Base-by-base conservation (phyloP, 2,329 filamentous ascomycete species). In the Fusarium luffae region DNA sequence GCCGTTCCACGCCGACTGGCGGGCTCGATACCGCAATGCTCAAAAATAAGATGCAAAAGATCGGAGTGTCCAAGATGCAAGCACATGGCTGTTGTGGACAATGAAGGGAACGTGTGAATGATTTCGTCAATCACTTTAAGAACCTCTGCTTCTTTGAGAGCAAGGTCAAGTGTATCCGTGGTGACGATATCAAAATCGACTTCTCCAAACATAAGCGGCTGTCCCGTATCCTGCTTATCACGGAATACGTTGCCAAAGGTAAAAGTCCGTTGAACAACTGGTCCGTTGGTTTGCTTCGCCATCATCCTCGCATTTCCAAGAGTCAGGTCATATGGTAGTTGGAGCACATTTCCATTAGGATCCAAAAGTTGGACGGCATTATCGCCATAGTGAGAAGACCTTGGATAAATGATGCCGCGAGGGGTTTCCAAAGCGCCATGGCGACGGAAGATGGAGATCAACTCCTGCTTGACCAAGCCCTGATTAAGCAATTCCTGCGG, bases 111-210 rank as follows among this genome's bases (percentile, higher is more conserved):
- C 7, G 91, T 87, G 50, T 90, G 86, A 18, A 97, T 87, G 42
- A 98, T 92, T 77, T 99, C 96, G 77, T 99, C 96, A 23, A 98
- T 83, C 4, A 98, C 94, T 74, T 98, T 98, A 72, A 99, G 88
- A 1, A 94, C 91, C 79, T 98, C 95, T 0, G 95, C 95, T 79
- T 99, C 96, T 75, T 97, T 97, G 59, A 98, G 80, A 2, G 94
- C 91, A 47, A 97, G 83, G 75, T 98, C 94, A 7, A 94, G 81
- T 2, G 91, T 91, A 72, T 94, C 90, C 46, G 89, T 87, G 1
- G 94, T 95, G n/a, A 97, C 87, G 63, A 99, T 94, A 79, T 99
- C 96, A 78, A 98, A 99, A 78, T 98, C 94, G 4, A 97, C 94
- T 77, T 98, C 96, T 12, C 93, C 92, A 77, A 93, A 92, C 75